These are phyloP conservation scores for Anacardium occidentale DNA, from an alignment of 345 rosid species.

Conservation along the genomic window DNA sequence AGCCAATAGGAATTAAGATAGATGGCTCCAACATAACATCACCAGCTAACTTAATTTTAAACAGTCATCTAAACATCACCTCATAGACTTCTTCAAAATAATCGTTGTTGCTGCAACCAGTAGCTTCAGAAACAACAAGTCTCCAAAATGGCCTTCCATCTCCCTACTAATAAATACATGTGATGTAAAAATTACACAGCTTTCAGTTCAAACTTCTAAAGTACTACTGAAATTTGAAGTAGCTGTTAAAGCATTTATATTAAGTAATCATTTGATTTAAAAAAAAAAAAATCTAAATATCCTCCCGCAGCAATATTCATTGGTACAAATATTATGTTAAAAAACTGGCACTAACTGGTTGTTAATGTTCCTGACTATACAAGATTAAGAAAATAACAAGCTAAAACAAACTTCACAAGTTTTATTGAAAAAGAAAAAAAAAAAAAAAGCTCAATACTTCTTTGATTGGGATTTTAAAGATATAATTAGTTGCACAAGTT, in stretches of 20 bases:
- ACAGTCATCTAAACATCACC: constrained; percentile 34
- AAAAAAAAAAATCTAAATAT: not conserved
- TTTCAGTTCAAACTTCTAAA: constrained; percentile 8
- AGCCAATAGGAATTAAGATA: constrained; percentile 17
- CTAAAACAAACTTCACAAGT: not conserved
- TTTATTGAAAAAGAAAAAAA: not conserved
- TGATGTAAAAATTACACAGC: not conserved
- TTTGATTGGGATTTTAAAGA: not conserved
- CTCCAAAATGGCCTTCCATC: constrained; percentile 92
- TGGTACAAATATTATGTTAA: not conserved
- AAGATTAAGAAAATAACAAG: not conserved
- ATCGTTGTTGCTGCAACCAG: constrained; percentile 63
- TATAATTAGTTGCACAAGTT: not conserved
- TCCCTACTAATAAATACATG: constrained; percentile 47
- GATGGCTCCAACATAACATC: constrained; percentile 1
- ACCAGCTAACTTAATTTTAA: not conserved
- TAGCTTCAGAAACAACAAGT: constrained; percentile 77
- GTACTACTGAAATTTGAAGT: not conserved
- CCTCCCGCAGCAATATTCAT: not conserved
- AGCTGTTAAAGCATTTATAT: not conserved
- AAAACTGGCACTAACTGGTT: not conserved
- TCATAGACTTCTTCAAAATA: constrained; percentile 87
- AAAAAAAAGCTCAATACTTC: not conserved
- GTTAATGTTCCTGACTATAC: not conserved
- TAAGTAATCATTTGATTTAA: not conserved